Base-by-base conservation (phyloP, 768 basidiomycete genomes). In the Leucocoprinus leucothites region DNA sequence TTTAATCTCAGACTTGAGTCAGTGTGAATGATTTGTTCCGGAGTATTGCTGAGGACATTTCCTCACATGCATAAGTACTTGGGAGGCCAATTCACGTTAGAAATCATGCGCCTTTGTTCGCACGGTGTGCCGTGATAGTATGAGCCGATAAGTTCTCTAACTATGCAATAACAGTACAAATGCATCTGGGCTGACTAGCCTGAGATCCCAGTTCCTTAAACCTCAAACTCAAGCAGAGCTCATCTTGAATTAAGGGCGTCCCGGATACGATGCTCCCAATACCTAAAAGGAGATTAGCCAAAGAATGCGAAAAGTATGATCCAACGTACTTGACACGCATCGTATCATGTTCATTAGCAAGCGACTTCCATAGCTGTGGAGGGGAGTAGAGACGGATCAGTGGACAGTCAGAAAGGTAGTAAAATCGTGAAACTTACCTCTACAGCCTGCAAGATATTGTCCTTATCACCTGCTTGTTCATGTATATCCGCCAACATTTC, bases 401-500 rank as follows among this genome's bases (percentile, higher is more conserved):
- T 25, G 51, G 16, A 38, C 19, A 43, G 43, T 13, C 51, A 5
- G 52, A 58, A 38, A 40, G 40, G 7, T 31, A 16, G 21, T 31
- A 5, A 31, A 5, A 11, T 11, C 31, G 11, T 11, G 38, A 28
- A 7, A 62, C 65, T 54, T 58, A 86, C 82, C 74, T 81, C 74
- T 9, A 71, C 71, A 2, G 82, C 84, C 62, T 74, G 77, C 52
- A 71, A 53, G 0, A 79, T 63, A 38, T 69, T 71, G 9, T 77
- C 74, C 25, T 76, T 74, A 9, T 72, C 78, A 14, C 79, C 84
- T 50, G 77, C 76, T 34, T 75, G 70, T 61, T 87, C 87, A 62
- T 83, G 77, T 1, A 85, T 76, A 63, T 95, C 91, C 0, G 92
- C 94, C 58, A 93, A 60, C 68, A 94, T 92, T 67, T 96, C 94